phyloP scores from a whole-genome alignment of 2,329 filamentous ascomycete species.

The Calonectria crousiana region DNA sequence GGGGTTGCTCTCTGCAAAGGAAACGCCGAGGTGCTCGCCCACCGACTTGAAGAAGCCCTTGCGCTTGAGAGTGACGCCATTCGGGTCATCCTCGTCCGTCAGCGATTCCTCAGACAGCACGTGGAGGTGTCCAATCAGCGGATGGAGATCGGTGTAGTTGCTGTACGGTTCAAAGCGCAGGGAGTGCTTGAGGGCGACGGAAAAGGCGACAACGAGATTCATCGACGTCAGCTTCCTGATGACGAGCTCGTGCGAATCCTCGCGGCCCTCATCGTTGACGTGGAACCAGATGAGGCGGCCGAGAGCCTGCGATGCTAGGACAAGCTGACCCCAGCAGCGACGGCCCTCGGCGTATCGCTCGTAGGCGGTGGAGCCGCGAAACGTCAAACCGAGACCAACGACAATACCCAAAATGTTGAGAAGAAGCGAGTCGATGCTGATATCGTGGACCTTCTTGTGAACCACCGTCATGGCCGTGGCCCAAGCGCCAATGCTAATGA shows the following conservation, averaged over 20 bases:
- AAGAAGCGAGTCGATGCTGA: background rate
- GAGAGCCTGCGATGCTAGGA: background rate
- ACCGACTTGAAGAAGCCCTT: background rate
- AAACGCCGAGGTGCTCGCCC: background rate
- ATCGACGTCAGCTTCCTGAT: conserved; percentile 5
- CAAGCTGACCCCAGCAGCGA: background rate
- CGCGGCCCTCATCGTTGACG: background rate
- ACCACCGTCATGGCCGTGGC: background rate
- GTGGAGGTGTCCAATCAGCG: background rate
- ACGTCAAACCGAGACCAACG: background rate
- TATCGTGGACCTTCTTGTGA: background rate
- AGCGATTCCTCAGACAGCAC: background rate
- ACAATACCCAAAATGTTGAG: background rate
- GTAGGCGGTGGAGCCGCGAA: background rate
- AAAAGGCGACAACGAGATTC: conserved; percentile 1
- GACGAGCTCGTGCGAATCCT: background rate
- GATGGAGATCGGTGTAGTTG: background rate
- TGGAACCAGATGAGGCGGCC: background rate
- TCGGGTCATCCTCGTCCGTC: background rate
- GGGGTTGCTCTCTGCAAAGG: background rate
- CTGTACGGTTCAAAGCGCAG: conserved; percentile 1
- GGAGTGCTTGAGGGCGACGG: background rate
- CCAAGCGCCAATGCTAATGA: background rate
- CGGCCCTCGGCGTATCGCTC: background rate
- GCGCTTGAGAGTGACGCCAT: background rate